Base-by-base conservation (phyloP, 768 basidiomycete genomes). In the Auriculariales sp. region DNA sequence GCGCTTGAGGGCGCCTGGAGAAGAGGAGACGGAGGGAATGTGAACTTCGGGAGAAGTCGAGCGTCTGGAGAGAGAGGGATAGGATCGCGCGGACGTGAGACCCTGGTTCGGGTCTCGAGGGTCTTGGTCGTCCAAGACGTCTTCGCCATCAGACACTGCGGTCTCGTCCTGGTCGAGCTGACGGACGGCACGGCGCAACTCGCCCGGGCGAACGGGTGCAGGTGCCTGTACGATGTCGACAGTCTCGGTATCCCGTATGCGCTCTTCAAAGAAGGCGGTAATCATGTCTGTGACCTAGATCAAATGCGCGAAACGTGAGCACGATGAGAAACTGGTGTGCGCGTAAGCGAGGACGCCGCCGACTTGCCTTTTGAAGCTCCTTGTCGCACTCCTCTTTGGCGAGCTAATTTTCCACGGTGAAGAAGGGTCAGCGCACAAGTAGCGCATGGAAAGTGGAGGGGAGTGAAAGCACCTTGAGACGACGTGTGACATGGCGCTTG, bases 321-420 rank as follows among this genome's bases (percentile, higher is more conserved):
- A n/a, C n/a, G n/a, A n/a, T n/a, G n/a, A n/a, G n/a, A n/a, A n/a
- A n/a, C n/a, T n/a, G n/a, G n/a, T n/a, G n/a, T n/a, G n/a, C n/a
- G n/a, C n/a, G n/a, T n/a, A n/a, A n/a, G n/a, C n/a, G n/a, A n/a
- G n/a, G n/a, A n/a, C n/a, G n/a, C n/a, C n/a, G n/a, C n/a, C n/a
- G n/a, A n/a, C n/a, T n/a, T n/a, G n/a, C n/a, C 61, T 90, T 83
- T 60, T 83, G 81, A 7, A 99, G 78, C 66, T 95, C 91, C 71
- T 86, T 87, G 77, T 99, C 91, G 72, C 94, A 99, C 55, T 88
- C 87, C 47, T 86, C 79, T 71, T 99, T 98, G 51, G 94, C 92
- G 3, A 83, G 84, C 69, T n/a, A n/a, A n/a, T n/a, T n/a, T n/a
- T n/a, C n/a, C n/a, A n/a, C n/a, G n/a, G n/a, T n/a, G n/a, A n/a